Base-by-base conservation (phyloP, 164 flowering plant genomes). In the Aristolochia contorta region DNA sequence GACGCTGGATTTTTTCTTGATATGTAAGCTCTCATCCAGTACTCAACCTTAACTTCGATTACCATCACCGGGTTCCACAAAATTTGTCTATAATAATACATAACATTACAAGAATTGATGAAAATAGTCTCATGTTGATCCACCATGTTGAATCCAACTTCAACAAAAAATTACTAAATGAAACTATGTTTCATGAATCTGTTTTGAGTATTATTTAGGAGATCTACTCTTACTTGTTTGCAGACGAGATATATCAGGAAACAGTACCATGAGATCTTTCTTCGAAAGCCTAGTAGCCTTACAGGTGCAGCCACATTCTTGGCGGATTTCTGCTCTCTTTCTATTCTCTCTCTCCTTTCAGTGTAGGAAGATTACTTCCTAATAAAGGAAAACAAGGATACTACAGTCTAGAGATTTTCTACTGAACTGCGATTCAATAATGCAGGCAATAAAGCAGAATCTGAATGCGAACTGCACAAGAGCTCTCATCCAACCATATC, bases 1-100 rank as follows among this genome's bases (percentile, higher is more conserved):
- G 99, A 94, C 63, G 99, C 90, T 49, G 99, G 99, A 47, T 89
- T 91, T 68, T 94, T 94, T 65, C 79, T 94, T 45, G 90, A 91
- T 55, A 69, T 51, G 99, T 91, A 76, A 72, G 82, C 72, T 63
- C 9, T 7, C 10, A 37, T 37, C 43, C 10, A n/a, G n/a, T 37
- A 0, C 7, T 37, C 43, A 37, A 37, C 43, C 43, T 37, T 10
- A 8, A 6, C 12, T 0, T 37, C 7, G 43, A 37, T 4, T 37
- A 37, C 10, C 43, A 37, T 37, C 43, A 37, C 12, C 43, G 7
- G 0, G 43, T 37, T 37, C 43, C 12, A 37, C 43, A 37, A 1
- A 37, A 3, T 37, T 6, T 7, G 3, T 37, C 10, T 10, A 8
- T 37, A 37, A 10, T 37, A 37, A 10, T 6, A 10, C 3, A 8